Evolutionary conservation across 345 rosid species (phyloP).

Genomic region (Citrus trifoliata): DNA sequence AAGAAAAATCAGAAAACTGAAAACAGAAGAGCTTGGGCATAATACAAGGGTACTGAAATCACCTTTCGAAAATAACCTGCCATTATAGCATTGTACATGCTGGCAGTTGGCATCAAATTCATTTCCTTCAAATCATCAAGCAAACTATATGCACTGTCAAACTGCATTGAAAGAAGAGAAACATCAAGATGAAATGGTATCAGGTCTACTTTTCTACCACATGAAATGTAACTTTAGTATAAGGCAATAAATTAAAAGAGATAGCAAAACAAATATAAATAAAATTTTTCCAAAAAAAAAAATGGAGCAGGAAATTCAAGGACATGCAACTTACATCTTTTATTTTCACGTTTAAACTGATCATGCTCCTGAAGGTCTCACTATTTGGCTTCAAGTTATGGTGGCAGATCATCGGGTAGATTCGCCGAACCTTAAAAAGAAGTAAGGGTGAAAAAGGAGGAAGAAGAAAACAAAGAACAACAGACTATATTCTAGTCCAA

Average conservation of each 20-base stretch:
- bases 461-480: constrained; percentile 1
- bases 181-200: neutral
- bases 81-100: constrained; percentile 77
- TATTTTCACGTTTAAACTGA: constrained; percentile 60
- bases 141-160: constrained; percentile 67
- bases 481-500: neutral
- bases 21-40: constrained; percentile 9
- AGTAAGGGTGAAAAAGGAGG: neutral
- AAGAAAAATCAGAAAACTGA: neutral
- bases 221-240: neutral
- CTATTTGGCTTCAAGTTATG: constrained; percentile 55
- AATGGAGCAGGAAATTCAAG: neutral
- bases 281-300: too few species aligned
- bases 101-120: constrained; percentile 49
- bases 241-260: constrained; percentile 3
- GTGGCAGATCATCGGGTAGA: constrained; percentile 50
- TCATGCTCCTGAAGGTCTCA: constrained; percentile 70
- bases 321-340: constrained; percentile 65
- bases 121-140: constrained; percentile 57
- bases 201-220: neutral
- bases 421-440: constrained; percentile 54
- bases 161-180: constrained; percentile 41
- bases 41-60: constrained; percentile 8
- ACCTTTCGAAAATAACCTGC: constrained; percentile 85
- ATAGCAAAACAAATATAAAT: constrained; percentile 1